phyloP scores from a whole-genome alignment of 306 rosid genomes.

The cucumber (Cucumis sativus) region Cucumber_9930_V3 NC_026660.2:18605501-18606000 shows the following conservation, averaged over 20 bases:
- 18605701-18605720: conserved; percentile 90
- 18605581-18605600: conserved; percentile 40
- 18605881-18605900: not conserved
- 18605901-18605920: not conserved
- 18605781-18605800: conserved; percentile 85
- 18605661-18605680: conserved; percentile 6
- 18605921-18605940: not conserved
- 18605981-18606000: not conserved
- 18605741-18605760: conserved; percentile 77
- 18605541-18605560: conserved; percentile 43
- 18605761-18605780: conserved; percentile 68
- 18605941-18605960: not conserved
- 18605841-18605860: not conserved
- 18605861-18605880: not conserved
- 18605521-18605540: conserved; percentile 28
- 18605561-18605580: conserved; percentile 44
- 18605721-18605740: conserved; percentile 90
- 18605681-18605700: conserved; percentile 52
- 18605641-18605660: not conserved
- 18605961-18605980: not conserved
- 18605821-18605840: conserved; percentile 41
- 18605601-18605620: conserved; percentile 35
- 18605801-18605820: conserved; percentile 56
- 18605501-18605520: conserved; percentile 29
- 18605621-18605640: not conserved